Conservation (phyloP, 208 protist species). For the Leishmania mexicana region DNA sequence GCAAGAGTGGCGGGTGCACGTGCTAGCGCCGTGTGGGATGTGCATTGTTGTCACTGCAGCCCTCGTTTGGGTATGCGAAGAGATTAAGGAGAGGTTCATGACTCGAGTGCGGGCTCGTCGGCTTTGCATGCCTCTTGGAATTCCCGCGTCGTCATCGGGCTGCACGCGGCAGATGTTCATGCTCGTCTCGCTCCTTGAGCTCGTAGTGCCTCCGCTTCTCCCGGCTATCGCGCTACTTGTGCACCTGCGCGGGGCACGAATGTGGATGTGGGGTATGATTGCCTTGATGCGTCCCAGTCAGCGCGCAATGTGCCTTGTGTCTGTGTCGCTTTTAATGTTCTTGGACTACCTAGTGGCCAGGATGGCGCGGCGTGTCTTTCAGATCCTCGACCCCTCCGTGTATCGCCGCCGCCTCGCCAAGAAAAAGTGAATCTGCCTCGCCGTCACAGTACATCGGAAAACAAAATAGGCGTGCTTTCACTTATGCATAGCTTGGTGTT, state of each 20-base stretch:
- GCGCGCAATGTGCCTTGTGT: constrained; percentile 5
- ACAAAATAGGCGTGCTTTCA: not conserved
- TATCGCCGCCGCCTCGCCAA: constrained; percentile 29
- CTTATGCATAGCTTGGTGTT: not conserved
- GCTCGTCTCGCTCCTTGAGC: constrained; percentile 14
- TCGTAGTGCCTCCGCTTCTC: constrained; percentile 11
- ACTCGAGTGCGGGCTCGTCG: constrained; percentile 8
- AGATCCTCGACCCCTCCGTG: constrained; percentile 11
- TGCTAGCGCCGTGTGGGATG: constrained; percentile 6
- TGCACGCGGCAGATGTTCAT: constrained; percentile 12
- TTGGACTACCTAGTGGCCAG: constrained; percentile 1
- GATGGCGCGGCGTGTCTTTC: constrained; percentile 16
- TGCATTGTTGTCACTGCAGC: constrained; percentile 9
- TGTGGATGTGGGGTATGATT: constrained; percentile 12
- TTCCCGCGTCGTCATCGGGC: not conserved
- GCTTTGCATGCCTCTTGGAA: not conserved
- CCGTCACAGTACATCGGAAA: not conserved
- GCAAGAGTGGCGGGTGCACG: constrained; percentile 21
- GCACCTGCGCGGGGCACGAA: constrained; percentile 1
- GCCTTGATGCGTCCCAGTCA: constrained; percentile 28
- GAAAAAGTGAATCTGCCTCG: constrained; percentile 15
- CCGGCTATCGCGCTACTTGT: constrained; percentile 1
- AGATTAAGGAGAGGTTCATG: constrained; percentile 26
- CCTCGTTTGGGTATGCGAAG: constrained; percentile 13
- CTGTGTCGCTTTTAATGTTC: not conserved